These are phyloP conservation scores for Microdochium nivale DNA, from an alignment of 2,329 filamentous ascomycete genomes.

Conservation along the genomic window DNA sequence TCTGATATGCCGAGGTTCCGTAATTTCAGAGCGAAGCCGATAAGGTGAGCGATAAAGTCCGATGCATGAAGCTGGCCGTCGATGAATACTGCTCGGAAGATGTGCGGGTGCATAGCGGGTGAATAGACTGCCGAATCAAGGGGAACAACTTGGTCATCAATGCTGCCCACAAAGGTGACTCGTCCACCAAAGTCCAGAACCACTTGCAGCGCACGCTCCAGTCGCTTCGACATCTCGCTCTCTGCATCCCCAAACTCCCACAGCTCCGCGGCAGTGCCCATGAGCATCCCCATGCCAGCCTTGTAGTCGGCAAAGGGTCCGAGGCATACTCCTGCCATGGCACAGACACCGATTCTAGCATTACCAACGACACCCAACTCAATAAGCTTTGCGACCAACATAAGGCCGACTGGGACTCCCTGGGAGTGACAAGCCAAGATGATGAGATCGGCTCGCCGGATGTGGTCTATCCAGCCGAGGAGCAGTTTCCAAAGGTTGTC, in stretches of 20 bases:
- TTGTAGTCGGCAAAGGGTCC: constrained; percentile 91
- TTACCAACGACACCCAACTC: constrained; percentile 76
- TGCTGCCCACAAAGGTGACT: constrained; percentile 84
- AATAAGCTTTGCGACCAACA: constrained; percentile 87
- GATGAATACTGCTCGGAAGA: constrained; percentile 92
- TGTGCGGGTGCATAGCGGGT: constrained; percentile 79
- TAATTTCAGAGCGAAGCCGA: constrained; percentile 88
- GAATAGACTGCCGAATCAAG: constrained; percentile 90
- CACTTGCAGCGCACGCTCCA: constrained; percentile 65
- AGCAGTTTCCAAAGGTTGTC: constrained; percentile 91
- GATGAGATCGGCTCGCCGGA: constrained; percentile 80
- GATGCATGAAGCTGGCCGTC: constrained; percentile 87
- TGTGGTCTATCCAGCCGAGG: constrained; percentile 88
- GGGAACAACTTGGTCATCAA: constrained; percentile 93
- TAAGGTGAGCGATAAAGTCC: constrained; percentile 86
- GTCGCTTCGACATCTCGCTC: constrained; percentile 74
- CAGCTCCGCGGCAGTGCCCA: constrained; percentile 83
- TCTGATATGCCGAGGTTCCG: constrained; percentile 90
- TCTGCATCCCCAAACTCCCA: constrained; percentile 85
- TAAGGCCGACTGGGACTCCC: constrained; percentile 86
- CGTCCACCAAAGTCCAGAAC: constrained; percentile 72
- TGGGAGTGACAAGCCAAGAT: constrained; percentile 92
- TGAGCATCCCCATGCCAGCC: constrained; percentile 75
- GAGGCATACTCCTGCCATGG: constrained; percentile 79
- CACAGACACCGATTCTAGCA: constrained; percentile 77